These are phyloP conservation scores for Chlorella ohadii DNA, from an alignment of 139 green algal species.

Conservation along the genomic window DNA sequence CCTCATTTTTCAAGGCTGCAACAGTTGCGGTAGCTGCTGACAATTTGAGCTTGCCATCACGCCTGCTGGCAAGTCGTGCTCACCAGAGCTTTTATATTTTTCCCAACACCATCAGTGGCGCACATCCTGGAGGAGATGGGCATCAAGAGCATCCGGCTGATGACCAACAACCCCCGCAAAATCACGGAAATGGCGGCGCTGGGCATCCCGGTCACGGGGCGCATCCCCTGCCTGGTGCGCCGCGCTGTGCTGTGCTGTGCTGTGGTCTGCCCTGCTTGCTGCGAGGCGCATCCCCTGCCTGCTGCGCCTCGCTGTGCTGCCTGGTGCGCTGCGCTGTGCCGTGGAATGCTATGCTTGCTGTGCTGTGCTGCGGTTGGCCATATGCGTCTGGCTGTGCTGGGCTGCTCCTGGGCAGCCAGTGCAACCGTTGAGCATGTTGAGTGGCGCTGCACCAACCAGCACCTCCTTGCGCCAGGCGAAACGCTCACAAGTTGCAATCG, in stretches of 20 bases:
- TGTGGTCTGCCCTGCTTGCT: neutral
- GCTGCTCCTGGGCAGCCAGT: too few species aligned
- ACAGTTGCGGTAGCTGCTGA: too few species aligned
- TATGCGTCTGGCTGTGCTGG: too few species aligned
- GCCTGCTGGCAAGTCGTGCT: too few species aligned
- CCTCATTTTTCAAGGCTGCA: too few species aligned
- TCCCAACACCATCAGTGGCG: constrained; percentile 64
- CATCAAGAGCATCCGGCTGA: constrained; percentile 82
- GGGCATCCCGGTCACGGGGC: constrained; percentile 77
- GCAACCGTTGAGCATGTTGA: too few species aligned
- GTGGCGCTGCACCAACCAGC: too few species aligned
- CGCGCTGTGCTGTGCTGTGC: neutral
- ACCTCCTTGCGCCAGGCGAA: too few species aligned
- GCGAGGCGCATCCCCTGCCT: constrained; percentile 85
- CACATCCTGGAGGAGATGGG: constrained; percentile 90
- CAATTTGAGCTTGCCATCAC: too few species aligned
- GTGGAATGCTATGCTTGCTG: neutral
- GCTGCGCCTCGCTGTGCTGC: constrained; percentile 9
- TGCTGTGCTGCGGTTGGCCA: too few species aligned
- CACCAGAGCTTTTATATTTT: too few species aligned
- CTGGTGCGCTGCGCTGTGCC: neutral
- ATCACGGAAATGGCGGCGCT: constrained; percentile 75
- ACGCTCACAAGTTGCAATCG: too few species aligned
- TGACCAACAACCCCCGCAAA: constrained; percentile 97
- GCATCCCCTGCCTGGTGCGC: constrained; percentile 82